A percentile compares a stretch with the other conserved stretches of the same genome.
Conservation (phyloP, 768 basidiomycete genomes). For the Coprinopsis cinerea region DNA sequence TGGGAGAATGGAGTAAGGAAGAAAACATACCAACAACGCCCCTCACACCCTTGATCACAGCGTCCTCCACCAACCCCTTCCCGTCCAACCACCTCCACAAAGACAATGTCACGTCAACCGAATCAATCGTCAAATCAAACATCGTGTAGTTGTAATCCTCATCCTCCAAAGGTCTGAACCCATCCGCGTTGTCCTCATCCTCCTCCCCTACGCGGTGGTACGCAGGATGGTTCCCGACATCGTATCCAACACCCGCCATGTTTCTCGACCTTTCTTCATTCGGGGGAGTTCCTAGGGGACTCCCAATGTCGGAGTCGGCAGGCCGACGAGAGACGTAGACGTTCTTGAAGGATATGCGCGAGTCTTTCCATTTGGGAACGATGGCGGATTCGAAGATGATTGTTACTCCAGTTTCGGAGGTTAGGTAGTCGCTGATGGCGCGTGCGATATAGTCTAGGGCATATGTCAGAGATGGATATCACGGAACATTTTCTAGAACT, state of each 20-base stretch:
- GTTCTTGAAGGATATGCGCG: conserved; percentile 93
- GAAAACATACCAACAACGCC: conserved; percentile 73
- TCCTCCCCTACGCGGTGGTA: conserved; percentile 49
- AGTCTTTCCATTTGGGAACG: conserved; percentile 96
- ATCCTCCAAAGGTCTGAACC: conserved; percentile 24
- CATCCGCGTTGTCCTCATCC: conserved; percentile 51
- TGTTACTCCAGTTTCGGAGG: conserved; percentile 86
- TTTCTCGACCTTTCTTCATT: conserved; percentile 30
- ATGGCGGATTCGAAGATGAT: conserved; percentile 97
- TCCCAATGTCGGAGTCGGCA: conserved; percentile 15
- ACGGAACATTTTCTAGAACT: conserved; percentile 14
- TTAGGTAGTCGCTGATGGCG: conserved; percentile 88
- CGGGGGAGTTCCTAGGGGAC: conserved; percentile 13
- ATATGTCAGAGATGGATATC: neutral
- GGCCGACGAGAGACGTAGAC: conserved; percentile 90
- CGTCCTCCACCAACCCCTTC: conserved; percentile 87
- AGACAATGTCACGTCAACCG: conserved; percentile 92
- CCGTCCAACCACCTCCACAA: conserved; percentile 92
- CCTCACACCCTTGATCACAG: conserved; percentile 89
- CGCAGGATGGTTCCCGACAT: conserved; percentile 71
- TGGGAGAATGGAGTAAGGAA: neutral
- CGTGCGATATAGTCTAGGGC: conserved; percentile 71
- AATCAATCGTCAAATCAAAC: conserved; percentile 92
- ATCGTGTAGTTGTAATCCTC: conserved; percentile 76
- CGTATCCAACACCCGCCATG: conserved; percentile 62